Evolutionary conservation across 2,329 filamentous ascomycete genomes (phyloP).

Genomic region (Gaeumannomyces sp.): DNA sequence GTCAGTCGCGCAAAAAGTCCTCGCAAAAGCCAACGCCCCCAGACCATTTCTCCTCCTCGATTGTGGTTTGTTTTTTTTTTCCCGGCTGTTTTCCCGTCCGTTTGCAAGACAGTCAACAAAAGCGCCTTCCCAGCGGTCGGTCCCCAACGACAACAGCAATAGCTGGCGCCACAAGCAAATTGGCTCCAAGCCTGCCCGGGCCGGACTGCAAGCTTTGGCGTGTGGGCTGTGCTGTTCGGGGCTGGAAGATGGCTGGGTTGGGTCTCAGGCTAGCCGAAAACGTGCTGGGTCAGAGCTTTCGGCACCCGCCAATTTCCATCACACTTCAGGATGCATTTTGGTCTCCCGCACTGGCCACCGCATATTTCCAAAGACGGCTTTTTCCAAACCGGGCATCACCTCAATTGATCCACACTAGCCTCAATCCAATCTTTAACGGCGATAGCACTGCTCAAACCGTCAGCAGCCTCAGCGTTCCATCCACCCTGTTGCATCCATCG

Average conservation of each 20-base stretch:
- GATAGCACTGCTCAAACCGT: too few relatives aligned
- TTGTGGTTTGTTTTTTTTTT: neutral
- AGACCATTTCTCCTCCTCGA: neutral
- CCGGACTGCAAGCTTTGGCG: neutral
- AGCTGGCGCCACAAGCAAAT: neutral
- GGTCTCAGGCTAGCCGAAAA: neutral
- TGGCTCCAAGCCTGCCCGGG: too few relatives aligned
- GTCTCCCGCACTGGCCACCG: neutral
- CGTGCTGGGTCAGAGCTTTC: neutral
- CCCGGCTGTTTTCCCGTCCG: neutral
- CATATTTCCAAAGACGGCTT: too few relatives aligned
- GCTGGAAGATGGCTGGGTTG: neutral
- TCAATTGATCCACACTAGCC: neutral
- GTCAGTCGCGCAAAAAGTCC: too few relatives aligned
- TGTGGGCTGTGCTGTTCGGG: neutral
- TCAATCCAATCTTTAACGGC: neutral
- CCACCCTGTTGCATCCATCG: too few relatives aligned
- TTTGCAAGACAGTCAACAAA: too few relatives aligned
- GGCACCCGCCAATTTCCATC: neutral
- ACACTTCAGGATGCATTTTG: neutral
- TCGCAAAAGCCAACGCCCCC: too few relatives aligned
- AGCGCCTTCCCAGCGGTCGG: too few relatives aligned
- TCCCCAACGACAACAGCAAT: too few relatives aligned
- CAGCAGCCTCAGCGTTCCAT: too few relatives aligned
- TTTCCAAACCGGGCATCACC: too few relatives aligned